Evolutionary conservation across 495 filamentous ascomycete genomes (phyloP).

Genomic region (Neurospora sp.): DNA sequence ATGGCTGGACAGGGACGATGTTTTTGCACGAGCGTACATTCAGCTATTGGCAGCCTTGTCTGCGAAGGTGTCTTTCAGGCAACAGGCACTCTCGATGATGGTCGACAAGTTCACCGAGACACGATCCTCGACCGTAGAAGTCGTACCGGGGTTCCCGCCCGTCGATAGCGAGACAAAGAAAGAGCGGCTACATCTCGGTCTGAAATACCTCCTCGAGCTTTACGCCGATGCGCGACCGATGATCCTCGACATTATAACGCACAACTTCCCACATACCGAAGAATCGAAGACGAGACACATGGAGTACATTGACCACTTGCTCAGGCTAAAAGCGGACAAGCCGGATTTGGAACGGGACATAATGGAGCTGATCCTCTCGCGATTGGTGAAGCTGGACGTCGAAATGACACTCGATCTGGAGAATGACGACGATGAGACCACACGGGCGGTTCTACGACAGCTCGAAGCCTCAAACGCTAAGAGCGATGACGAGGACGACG

Average conservation of each 20-base stretch:
- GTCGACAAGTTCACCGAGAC: conserved; percentile 58
- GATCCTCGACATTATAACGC: conserved; percentile 51
- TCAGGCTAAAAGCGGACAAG: conserved; percentile 61
- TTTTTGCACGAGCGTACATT: conserved; percentile 68
- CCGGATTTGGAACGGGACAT: conserved; percentile 75
- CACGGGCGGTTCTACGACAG: conserved; percentile 36
- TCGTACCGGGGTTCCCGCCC: conserved; percentile 46
- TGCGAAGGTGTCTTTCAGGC: conserved; percentile 55
- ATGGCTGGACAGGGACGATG: conserved; percentile 79
- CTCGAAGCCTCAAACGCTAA: conserved; percentile 20
- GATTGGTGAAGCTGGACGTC: conserved; percentile 80
- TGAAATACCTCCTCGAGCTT: conserved; percentile 66
- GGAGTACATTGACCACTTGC: conserved; percentile 68
- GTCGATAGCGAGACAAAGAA: conserved; percentile 52
- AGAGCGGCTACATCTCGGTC: conserved; percentile 58
- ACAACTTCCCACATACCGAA: conserved; percentile 63
- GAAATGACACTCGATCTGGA: conserved; percentile 91
- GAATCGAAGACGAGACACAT: conserved; percentile 63
- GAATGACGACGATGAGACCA: conserved; percentile 40
- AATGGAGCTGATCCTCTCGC: conserved; percentile 71
- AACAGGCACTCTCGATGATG: conserved; percentile 63
- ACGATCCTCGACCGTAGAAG: conserved; percentile 35
- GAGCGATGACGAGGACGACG: conserved; percentile 51
- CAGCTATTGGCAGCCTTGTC: conserved; percentile 72
- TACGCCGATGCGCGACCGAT: conserved; percentile 63